These are phyloP conservation scores for Gossypium mustelinum DNA, from an alignment of 345 rosid genomes.

Conservation along the genomic window DNA sequence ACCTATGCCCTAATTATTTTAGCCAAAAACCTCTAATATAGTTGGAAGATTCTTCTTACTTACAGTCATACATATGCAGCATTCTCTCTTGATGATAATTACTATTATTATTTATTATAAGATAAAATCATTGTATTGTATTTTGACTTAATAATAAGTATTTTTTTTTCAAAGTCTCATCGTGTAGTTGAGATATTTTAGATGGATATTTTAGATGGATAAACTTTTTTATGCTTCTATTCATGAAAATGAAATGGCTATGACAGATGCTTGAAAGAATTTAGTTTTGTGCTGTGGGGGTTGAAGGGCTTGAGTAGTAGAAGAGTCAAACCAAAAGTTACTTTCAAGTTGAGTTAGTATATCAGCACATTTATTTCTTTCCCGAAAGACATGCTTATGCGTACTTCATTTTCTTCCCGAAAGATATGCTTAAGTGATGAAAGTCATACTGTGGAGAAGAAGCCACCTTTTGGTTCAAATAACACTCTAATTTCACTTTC, in stretches of 20 bases:
- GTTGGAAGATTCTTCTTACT: background rate
- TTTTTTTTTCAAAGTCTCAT: background rate
- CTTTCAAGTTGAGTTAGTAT: no score
- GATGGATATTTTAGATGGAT: no score
- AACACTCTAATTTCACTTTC: no score
- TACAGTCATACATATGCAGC: background rate
- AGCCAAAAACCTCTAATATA: background rate
- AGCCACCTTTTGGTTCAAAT: no score
- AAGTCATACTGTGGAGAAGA: no score
- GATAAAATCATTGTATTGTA: slow-evolving; percentile 10
- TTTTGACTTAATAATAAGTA: background rate
- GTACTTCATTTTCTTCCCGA: no score
- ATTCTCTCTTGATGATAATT: no score
- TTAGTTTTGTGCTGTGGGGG: background rate
- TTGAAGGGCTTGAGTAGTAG: background rate
- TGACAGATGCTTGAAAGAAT: background rate
- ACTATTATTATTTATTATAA: background rate
- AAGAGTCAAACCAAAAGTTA: no score
- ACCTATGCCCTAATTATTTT: background rate
- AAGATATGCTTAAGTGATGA: no score
- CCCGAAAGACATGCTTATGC: no score
- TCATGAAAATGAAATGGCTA: background rate
- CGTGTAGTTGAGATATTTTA: no score
- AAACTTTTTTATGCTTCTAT: background rate
- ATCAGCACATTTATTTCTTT: no score